A percentile compares a stretch with the other conserved stretches of the same genome.
These are phyloP conservation scores for Erythrobasidium hasegawianum DNA, from an alignment of 1,284 basidiomycete species.

Conservation along the genomic window DNA sequence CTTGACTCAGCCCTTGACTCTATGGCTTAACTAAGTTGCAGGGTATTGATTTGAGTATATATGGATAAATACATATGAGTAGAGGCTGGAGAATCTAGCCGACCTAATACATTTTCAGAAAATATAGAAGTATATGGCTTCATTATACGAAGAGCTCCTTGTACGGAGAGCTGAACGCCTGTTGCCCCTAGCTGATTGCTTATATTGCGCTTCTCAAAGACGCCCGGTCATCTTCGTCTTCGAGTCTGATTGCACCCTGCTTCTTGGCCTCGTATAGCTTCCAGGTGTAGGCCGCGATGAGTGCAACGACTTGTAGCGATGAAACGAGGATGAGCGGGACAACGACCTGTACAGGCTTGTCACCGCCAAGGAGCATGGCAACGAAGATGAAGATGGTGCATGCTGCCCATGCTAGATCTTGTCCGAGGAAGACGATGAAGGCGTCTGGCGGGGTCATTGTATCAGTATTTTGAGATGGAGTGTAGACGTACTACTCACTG, in stretches of 20 bases:
- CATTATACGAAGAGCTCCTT: too few species aligned
- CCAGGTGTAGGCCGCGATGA: slow-evolving; percentile 31
- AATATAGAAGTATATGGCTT: too few species aligned
- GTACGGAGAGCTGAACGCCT: too few species aligned
- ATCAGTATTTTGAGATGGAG: too few species aligned
- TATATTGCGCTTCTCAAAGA: not conserved
- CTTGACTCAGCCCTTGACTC: too few species aligned
- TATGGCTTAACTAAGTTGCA: too few species aligned
- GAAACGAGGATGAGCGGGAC: slow-evolving; percentile 35
- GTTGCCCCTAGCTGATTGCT: too few species aligned
- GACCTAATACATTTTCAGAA: too few species aligned
- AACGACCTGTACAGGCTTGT: slow-evolving; percentile 35
- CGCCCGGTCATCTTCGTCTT: slow-evolving; percentile 27
- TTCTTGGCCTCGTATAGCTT: slow-evolving; percentile 33
- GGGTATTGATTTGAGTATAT: too few species aligned
- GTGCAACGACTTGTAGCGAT: slow-evolving; percentile 33
- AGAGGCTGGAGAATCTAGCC: too few species aligned
- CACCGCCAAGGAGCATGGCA: slow-evolving; percentile 29
- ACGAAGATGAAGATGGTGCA: slow-evolving; percentile 36
- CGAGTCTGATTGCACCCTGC: slow-evolving; percentile 33
- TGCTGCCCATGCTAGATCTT: slow-evolving; percentile 34
- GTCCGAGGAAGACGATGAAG: slow-evolving; percentile 36
- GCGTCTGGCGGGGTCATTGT: slow-evolving; percentile 21
- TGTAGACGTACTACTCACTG: too few species aligned
- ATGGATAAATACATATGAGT: too few species aligned